Base-by-base conservation (phyloP, 257 asterid genomes). In the Petunia secreta region DNA sequence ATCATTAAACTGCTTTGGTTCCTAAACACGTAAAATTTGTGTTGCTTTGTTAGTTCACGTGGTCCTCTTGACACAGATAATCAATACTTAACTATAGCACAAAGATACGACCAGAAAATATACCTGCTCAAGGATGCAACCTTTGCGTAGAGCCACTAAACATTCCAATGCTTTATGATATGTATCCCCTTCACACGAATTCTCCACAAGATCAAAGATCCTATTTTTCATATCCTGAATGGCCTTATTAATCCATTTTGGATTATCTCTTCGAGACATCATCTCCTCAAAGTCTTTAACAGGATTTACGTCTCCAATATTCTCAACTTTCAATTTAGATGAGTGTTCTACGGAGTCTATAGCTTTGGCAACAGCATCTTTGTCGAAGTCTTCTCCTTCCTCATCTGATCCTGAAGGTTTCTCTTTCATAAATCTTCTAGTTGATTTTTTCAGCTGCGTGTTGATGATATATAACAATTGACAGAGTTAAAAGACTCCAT, bases 81-180 rank as follows among this genome's bases (percentile, higher is more conserved):
- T 50, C 58, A 14, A 50, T 73, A 50, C 36, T 10, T 50, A 73
- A 73, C 62, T 73, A 67, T 8, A 73, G 46, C 62, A 48, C 46
- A 73, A 50, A 14, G 64, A 63, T 54, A 73, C 38, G 53, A 63
- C 37, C 75, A 50, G 80, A 53, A 68, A 67, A 81, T 38, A 40
- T 86, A 92, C 99, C 94, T 95, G 98, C 81, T 93, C 97, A 74
- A 86, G 79, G 77, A 93, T 89, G 93, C 98, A 95, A 66, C 97
- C 94, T 77, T 88, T 91, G 53, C 98, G 97, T 68, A 95, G 92
- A 82, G 97, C 93, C 75, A 83, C 88, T 77, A 93, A 82, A 81
- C 99, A 92, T 84, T 91, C 88, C 50, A 91, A 78, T 81, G 92
- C 92, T 87, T 88, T 89, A 71, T 77, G 80, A 81, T 83, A 90